Conservation (phyloP, 2,329 filamentous ascomycete genomes). For the Bertia moriformis region DNA sequence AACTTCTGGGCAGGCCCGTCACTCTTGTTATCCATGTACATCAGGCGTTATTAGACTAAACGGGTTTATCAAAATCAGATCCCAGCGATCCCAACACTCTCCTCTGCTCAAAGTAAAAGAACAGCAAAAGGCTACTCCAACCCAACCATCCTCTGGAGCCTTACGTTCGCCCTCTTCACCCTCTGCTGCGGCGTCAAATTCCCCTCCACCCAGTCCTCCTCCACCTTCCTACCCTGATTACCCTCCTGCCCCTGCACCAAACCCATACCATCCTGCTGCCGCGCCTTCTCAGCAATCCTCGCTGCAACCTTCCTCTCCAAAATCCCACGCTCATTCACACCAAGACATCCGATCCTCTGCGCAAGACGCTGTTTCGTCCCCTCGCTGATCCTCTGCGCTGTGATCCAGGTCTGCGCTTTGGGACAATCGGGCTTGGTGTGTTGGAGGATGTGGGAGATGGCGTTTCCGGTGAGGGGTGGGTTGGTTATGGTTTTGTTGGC, state of each 20-base stretch:
- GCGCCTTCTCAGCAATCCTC: not conserved
- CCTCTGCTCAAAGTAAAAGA: too few species aligned
- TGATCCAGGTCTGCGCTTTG: conserved; percentile 8
- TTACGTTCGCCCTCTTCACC: conserved; percentile 6
- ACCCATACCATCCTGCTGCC: not conserved
- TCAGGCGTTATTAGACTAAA: too few species aligned
- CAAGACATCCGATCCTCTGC: too few species aligned
- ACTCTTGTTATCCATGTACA: too few species aligned
- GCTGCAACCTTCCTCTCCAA: not conserved
- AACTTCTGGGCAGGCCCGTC: too few species aligned
- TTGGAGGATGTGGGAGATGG: conserved; percentile 8
- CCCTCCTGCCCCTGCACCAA: not conserved
- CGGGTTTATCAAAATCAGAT: too few species aligned
- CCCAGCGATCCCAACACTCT: too few species aligned
- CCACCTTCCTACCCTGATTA: too few species aligned
- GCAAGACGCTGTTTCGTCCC: not conserved
- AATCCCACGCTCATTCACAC: not conserved
- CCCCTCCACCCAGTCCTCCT: too few species aligned
- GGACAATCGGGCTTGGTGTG: conserved; percentile 6
- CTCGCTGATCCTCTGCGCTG: conserved; percentile 5
- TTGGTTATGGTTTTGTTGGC: too few species aligned
- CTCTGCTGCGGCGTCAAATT: conserved; percentile 1
- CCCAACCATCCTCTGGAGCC: too few species aligned
- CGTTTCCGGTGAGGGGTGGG: conserved; percentile 5
- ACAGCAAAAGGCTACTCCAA: too few species aligned